A percentile compares a stretch with the other conserved stretches of the same genome.
Evolutionary conservation across 805 yeast species (phyloP).

Genomic region (Ogataea dorogensis): DNA sequence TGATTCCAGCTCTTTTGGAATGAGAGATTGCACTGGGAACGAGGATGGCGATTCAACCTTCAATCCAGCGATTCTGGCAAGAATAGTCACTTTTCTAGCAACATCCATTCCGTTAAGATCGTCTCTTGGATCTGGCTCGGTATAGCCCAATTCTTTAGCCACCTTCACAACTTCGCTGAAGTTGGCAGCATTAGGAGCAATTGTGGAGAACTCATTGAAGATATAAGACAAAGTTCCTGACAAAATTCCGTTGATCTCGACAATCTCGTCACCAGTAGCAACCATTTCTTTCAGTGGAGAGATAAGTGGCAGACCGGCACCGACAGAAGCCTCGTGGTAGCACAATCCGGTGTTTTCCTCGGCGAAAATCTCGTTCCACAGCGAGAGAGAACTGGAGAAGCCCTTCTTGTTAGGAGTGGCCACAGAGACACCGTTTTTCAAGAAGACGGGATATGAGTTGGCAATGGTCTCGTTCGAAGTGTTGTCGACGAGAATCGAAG

Average conservation of each 20-base stretch:
- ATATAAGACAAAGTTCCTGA: conserved; percentile 95
- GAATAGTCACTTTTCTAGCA: conserved; percentile 95
- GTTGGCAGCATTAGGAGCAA: conserved; percentile 57
- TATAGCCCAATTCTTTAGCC: conserved; percentile 91
- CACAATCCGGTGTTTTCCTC: conserved; percentile 69
- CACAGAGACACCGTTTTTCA: conserved; percentile 77
- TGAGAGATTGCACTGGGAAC: conserved; percentile 91
- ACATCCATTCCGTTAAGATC: conserved; percentile 97
- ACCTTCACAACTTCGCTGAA: conserved; percentile 87
- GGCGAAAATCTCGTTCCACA: conserved; percentile 75
- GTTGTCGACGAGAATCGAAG: conserved; percentile 88
- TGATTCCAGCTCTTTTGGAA: conserved; percentile 81
- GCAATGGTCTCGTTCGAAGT: conserved; percentile 85
- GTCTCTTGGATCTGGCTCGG: conserved; percentile 99
- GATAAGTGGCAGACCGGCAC: conserved; percentile 96
- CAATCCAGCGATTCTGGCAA: conserved; percentile 90
- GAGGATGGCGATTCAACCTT: conserved; percentile 83
- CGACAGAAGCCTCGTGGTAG: conserved; percentile 97
- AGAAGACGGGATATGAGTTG: conserved; percentile 68
- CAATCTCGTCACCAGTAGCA: conserved; percentile 89
- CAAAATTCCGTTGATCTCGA: conserved; percentile 91
- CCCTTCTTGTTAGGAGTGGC: conserved; percentile 99
- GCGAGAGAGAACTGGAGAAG: conserved; percentile 69
- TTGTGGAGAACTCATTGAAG: conserved; percentile 87
- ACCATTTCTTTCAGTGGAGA: conserved; percentile 85